These are phyloP conservation scores for Fusarium lyarnte DNA, from an alignment of 2,329 filamentous ascomycete genomes.

Conservation along the genomic window DNA sequence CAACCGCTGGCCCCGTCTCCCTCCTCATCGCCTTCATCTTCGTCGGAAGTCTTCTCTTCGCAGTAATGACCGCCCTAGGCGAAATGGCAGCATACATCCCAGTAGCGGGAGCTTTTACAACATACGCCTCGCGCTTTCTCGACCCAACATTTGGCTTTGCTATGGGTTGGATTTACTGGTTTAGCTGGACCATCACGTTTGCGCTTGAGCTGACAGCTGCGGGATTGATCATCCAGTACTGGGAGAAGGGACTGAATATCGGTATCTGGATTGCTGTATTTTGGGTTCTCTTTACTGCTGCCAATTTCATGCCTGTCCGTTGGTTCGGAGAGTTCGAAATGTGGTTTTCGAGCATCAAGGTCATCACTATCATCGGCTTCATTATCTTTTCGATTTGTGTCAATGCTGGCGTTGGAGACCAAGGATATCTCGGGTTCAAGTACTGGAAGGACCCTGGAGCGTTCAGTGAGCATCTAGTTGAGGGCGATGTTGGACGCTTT, in stretches of 20 bases:
- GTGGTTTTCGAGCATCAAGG: constrained; percentile 68
- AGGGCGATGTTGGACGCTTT: constrained; percentile 61
- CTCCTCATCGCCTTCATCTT: constrained; percentile 28
- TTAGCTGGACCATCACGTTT: constrained; percentile 67
- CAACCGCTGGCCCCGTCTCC: constrained; percentile 14
- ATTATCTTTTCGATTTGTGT: constrained; percentile 58
- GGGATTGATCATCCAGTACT: constrained; percentile 68
- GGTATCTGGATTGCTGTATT: constrained; percentile 70
- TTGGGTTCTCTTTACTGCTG: constrained; percentile 61
- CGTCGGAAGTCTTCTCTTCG: constrained; percentile 13
- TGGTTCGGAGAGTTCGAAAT: constrained; percentile 71
- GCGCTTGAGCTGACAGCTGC: constrained; percentile 68
- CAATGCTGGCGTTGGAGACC: constrained; percentile 65
- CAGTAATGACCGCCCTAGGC: constrained; percentile 50
- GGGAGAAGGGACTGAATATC: constrained; percentile 61
- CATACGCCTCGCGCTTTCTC: constrained; percentile 60
- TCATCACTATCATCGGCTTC: constrained; percentile 66
- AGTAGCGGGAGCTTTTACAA: constrained; percentile 65
- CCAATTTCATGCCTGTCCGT: constrained; percentile 67
- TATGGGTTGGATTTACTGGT: constrained; percentile 70
- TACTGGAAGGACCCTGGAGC: constrained; percentile 55
- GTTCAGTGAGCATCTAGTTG: constrained; percentile 59
- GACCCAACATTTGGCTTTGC: constrained; percentile 66
- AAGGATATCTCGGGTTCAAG: constrained; percentile 53
- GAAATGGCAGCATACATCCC: constrained; percentile 67